A percentile compares a stretch with the other conserved stretches of the same genome.
Conservation (phyloP, 2,329 filamentous ascomycete genomes). For the Alternaria rosae region DNA sequence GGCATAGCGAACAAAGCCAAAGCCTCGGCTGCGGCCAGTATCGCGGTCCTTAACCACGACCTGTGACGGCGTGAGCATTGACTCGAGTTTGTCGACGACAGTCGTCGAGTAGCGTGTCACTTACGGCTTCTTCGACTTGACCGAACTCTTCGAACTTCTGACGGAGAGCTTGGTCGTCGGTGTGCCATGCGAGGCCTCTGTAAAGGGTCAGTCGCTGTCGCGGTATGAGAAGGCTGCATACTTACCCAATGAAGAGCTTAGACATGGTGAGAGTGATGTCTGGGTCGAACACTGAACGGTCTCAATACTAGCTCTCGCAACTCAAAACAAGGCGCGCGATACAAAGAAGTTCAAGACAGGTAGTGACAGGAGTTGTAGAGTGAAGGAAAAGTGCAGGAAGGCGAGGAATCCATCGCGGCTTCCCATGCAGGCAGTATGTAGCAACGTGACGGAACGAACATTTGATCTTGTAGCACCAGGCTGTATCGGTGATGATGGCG, state of each 20-base stretch:
- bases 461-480: slow-evolving; percentile 45
- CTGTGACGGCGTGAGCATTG: slow-evolving; percentile 58
- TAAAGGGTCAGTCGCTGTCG: slow-evolving; percentile 13
- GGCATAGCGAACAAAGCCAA: slow-evolving; percentile 92
- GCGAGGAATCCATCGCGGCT: slow-evolving; percentile 41
- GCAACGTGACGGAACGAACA: slow-evolving; percentile 51
- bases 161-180: slow-evolving; percentile 84
- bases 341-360: slow-evolving; percentile 37
- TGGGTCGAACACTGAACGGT: slow-evolving; percentile 48
- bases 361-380: slow-evolving; percentile 25
- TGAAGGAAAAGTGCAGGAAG: slow-evolving; percentile 27
- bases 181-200: slow-evolving; percentile 98
- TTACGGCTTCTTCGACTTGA: slow-evolving; percentile 90
- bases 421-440: slow-evolving; percentile 37
- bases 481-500: slow-evolving; percentile 35
- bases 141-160: slow-evolving; percentile 94
- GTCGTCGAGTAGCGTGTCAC: slow-evolving; percentile 53
- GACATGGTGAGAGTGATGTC: slow-evolving; percentile 68
- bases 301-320: slow-evolving; percentile 50
- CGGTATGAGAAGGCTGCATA: slow-evolving; percentile 9
- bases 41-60: slow-evolving; percentile 98
- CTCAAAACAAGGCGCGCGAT: slow-evolving; percentile 34
- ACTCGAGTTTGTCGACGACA: background rate
- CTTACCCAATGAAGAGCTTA: slow-evolving; percentile 94
- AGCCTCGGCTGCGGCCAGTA: slow-evolving; percentile 94